A percentile compares a stretch with the other conserved stretches of the same genome.
Conservation (phyloP, 176 grass and related monocot species). For the Hordeum vulgare region MorexV3_pseudomolecules_assembly NC_058524.1:604610544-604611043, state of each 20-base stretch:
- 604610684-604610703: too few species aligned
- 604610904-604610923: not conserved
- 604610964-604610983: too few species aligned
- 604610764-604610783: not conserved
- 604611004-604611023: too few species aligned
- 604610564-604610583: slow-evolving; percentile 46
- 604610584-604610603: slow-evolving; percentile 42
- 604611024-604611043: too few species aligned
- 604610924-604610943: too few species aligned
- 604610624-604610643: slow-evolving; percentile 39
- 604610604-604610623: slow-evolving; percentile 59
- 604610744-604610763: not conserved
- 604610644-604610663: slow-evolving; percentile 60
- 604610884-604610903: not conserved
- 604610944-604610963: too few species aligned
- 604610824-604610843: not conserved
- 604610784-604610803: not conserved
- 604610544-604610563: slow-evolving; percentile 67
- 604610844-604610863: too few species aligned
- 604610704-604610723: rapidly evolving
- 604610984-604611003: too few species aligned
- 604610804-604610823: not conserved
- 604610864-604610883: not conserved
- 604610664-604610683: too few species aligned
- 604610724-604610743: too few species aligned